phyloP scores from a whole-genome alignment of 1,139 yeast genomes.

The Taphrina wiesneri region DNA sequence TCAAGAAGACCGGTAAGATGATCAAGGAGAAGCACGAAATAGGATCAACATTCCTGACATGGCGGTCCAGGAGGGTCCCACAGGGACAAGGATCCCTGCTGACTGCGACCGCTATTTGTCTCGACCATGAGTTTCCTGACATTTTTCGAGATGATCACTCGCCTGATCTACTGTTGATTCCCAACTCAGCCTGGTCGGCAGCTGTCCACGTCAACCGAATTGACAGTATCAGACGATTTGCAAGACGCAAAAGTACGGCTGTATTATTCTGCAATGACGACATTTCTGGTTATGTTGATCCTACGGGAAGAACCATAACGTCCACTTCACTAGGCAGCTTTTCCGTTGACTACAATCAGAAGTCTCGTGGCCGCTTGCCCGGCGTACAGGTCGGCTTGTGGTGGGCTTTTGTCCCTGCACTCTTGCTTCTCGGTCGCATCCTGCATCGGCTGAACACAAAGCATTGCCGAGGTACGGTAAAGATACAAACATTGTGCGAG shows the following conservation, averaged over 20 bases:
- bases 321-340: background rate
- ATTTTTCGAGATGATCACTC: background rate
- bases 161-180: slow-evolving; percentile 6
- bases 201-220: background rate
- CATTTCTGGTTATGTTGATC: background rate
- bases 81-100: background rate
- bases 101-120: background rate
- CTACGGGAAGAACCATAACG: background rate
- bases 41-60: background rate
- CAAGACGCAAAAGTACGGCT: background rate
- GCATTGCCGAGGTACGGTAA: background rate
- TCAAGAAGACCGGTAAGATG: background rate
- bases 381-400: background rate
- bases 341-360: background rate
- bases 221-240: background rate
- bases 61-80: background rate
- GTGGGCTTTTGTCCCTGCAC: background rate
- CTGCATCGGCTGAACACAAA: background rate
- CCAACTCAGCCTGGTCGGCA: slow-evolving; percentile 11
- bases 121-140: slow-evolving; percentile 1
- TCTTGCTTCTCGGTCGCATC: background rate
- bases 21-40: background rate
- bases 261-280: slow-evolving; percentile 1
- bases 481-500: background rate
- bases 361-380: background rate